These are phyloP conservation scores for Proliferodiscus dingleyae DNA, from an alignment of 2,329 filamentous ascomycete genomes.

Conservation along the genomic window DNA sequence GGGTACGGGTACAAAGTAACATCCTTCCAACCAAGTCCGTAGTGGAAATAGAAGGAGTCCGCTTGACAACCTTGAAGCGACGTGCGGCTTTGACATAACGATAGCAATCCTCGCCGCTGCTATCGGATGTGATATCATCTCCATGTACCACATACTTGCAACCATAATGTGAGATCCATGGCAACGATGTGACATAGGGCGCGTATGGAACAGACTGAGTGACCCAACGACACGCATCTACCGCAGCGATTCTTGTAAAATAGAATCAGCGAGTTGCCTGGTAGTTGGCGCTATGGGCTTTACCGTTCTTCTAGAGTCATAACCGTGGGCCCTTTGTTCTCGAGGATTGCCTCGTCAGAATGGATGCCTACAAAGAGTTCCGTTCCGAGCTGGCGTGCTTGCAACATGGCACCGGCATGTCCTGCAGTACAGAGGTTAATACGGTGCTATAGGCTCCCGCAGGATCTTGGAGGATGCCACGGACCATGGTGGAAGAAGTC, in stretches of 20 bases:
- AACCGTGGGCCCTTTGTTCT: conserved; percentile 96
- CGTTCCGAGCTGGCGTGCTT: conserved; percentile 84
- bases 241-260: conserved; percentile 66
- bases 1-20: conserved; percentile 89
- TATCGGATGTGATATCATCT: conserved; percentile 95
- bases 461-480: conserved; percentile 17
- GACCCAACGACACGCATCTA: conserved; percentile 93
- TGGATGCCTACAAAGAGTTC: conserved; percentile 91
- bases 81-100: conserved; percentile 92
- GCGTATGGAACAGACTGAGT: conserved; percentile 78
- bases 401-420: conserved; percentile 93
- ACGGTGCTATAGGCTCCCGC: conserved; percentile 1
- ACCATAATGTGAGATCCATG: conserved; percentile 93
- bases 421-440: conserved; percentile 45
- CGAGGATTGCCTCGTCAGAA: conserved; percentile 89
- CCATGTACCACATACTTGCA: conserved; percentile 95
- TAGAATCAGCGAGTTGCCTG: conserved; percentile 27
- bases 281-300: conserved; percentile 17
- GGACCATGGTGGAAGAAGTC: conserved; percentile 96
- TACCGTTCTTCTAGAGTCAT: conserved; percentile 89
- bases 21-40: conserved; percentile 98
- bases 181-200: conserved; percentile 89
- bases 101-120: conserved; percentile 92
- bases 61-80: conserved; percentile 93
- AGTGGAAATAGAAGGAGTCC: conserved; percentile 93